These are phyloP conservation scores for Trametes pubescens DNA, from an alignment of 1,284 basidiomycete genomes.

Conservation along the genomic window DNA sequence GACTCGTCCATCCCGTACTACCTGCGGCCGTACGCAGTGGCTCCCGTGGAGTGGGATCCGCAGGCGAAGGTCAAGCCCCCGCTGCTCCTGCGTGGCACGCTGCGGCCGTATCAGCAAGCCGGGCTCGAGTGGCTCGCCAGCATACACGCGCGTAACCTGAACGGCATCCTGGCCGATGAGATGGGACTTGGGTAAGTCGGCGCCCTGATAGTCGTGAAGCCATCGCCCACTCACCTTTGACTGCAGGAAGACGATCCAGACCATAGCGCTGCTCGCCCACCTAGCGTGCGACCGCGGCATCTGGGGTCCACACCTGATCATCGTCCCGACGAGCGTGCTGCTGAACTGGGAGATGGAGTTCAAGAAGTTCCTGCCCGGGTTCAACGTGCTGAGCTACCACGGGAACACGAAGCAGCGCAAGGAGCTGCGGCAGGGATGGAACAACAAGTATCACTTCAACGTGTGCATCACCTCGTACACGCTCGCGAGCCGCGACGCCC, in stretches of 20 bases:
- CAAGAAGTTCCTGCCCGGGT: constrained; percentile 97
- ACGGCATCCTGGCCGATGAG: constrained; percentile 94
- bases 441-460: constrained; percentile 92
- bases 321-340: constrained; percentile 95
- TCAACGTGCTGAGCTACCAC: constrained; percentile 93
- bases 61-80: constrained; percentile 74
- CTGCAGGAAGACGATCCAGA: constrained; percentile 94
- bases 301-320: constrained; percentile 97
- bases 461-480: constrained; percentile 97
- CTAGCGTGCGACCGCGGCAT: constrained; percentile 94
- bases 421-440: constrained; percentile 94
- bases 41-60: constrained; percentile 70
- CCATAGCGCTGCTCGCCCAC: constrained; percentile 91
- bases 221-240: constrained; percentile 12
- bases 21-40: constrained; percentile 70
- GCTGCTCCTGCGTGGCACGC: constrained; percentile 83
- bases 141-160: constrained; percentile 86
- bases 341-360: constrained; percentile 99
- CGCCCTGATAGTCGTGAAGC: constrained; percentile 9
- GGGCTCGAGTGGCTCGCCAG: constrained; percentile 96
- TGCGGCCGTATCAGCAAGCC: constrained; percentile 94
- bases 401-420: constrained; percentile 92
- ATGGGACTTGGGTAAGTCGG: constrained; percentile 88
- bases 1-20: constrained; percentile 59
- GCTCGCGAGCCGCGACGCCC: constrained; percentile 90